Evolutionary conservation across 352 stramenopile species (phyloP).

Genomic region (Blastocystis hominis): DNA sequence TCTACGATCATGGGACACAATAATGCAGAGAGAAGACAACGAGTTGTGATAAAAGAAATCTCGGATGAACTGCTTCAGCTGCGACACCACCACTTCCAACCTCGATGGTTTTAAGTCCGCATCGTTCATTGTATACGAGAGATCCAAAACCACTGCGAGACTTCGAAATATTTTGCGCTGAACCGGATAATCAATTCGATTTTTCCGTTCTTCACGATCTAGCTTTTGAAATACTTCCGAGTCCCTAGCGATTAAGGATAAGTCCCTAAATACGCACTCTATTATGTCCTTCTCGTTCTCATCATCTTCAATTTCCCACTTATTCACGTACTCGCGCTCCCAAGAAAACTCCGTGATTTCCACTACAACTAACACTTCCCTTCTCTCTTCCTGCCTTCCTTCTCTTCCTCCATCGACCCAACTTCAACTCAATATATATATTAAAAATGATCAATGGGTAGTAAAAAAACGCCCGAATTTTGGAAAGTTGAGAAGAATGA

Average conservation of each 20-base stretch:
- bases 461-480: neutral
- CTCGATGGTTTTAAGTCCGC: conserved; percentile 33
- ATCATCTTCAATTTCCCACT: neutral
- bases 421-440: neutral
- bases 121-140: conserved; percentile 44
- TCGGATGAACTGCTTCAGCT: conserved; percentile 24
- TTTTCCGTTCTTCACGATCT: neutral
- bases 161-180: conserved; percentile 29
- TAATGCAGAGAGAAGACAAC: conserved; percentile 20
- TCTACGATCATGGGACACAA: conserved; percentile 40
- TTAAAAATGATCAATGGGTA: neutral
- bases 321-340: conserved; percentile 27
- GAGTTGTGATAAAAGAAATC: conserved; percentile 49
- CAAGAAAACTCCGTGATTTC: conserved; percentile 48
- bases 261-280: neutral
- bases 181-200: conserved; percentile 31
- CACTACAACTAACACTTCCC: neutral
- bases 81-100: conserved; percentile 33
- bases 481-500: neutral
- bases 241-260: neutral
- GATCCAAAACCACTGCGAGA: conserved; percentile 23
- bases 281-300: neutral
- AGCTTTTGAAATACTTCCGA: neutral
- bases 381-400: neutral
- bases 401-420: neutral